Conservation (phyloP, 495 filamentous ascomycete species). For the Entonaema liquescens region DNA sequence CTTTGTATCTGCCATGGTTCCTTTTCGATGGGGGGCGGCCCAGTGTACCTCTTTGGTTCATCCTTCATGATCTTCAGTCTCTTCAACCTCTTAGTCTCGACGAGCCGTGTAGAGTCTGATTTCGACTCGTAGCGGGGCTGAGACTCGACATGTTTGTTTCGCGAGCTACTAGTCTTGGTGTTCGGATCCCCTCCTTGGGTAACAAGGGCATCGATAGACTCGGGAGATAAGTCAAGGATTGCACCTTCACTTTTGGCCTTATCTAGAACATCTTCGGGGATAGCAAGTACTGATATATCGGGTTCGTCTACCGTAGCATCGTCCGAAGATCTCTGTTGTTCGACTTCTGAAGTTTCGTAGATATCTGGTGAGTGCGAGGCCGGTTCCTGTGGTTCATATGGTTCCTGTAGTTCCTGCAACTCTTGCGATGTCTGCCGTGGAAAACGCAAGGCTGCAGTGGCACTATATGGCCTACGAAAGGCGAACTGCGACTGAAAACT, state of each 20-base stretch:
- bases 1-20: conserved; percentile 80
- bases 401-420: too few species aligned
- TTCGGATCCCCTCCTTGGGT: conserved; percentile 14
- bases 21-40: not conserved
- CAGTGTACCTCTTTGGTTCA: not conserved
- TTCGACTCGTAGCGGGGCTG: not conserved
- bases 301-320: conserved; percentile 10
- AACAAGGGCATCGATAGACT: conserved; percentile 44
- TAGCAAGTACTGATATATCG: not conserved
- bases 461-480: conserved; percentile 18
- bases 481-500: conserved; percentile 8
- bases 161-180: not conserved
- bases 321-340: not conserved
- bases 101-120: not conserved
- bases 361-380: not conserved
- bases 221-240: conserved; percentile 44
- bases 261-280: conserved; percentile 8
- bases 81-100: conserved; percentile 30
- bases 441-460: conserved; percentile 16
- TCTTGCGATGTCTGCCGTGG: conserved; percentile 1
- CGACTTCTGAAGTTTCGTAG: not conserved
- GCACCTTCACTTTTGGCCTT: conserved; percentile 37
- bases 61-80: conserved; percentile 35
- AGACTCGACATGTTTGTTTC: not conserved
- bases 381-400: too few species aligned